Percentiles rank a stretch among this genome's conserved stretches.
Evolutionary conservation across 495 filamentous ascomycete genomes (phyloP).

Genomic region (Friedmanniomyces simplex): DNA sequence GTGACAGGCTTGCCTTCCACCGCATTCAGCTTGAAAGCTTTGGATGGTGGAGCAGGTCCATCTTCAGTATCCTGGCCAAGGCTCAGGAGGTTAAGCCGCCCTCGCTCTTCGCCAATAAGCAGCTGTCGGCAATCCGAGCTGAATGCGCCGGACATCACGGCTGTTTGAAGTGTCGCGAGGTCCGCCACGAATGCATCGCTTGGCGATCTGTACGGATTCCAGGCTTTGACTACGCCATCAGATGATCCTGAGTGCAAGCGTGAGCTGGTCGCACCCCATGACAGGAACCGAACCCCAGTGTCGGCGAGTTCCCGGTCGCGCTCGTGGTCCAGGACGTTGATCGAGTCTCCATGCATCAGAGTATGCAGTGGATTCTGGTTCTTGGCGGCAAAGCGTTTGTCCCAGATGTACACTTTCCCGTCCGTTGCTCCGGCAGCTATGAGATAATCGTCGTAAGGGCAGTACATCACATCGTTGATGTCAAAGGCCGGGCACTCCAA

Average conservation of each 20-base stretch:
- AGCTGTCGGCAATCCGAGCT: constrained; percentile 61
- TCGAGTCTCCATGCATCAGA: constrained; percentile 57
- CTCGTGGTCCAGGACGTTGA: constrained; percentile 50
- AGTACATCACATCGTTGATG: constrained; percentile 70
- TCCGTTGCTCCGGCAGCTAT: constrained; percentile 79
- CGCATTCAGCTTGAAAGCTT: background rate
- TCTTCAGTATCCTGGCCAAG: constrained; percentile 23
- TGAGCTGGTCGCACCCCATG: constrained; percentile 63
- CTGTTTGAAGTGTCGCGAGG: constrained; percentile 39
- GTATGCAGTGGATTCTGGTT: constrained; percentile 44
- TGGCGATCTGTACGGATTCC: constrained; percentile 59
- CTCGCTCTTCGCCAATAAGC: constrained; percentile 65
- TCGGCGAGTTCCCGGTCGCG: constrained; percentile 56
- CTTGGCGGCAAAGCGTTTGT: constrained; percentile 46
- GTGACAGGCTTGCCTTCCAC: background rate
- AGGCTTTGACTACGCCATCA: constrained; percentile 76
- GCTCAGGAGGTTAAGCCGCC: constrained; percentile 56
- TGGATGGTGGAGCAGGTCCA: background rate
- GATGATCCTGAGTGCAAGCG: constrained; percentile 83
- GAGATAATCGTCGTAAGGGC: constrained; percentile 41
- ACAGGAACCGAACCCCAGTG: constrained; percentile 66
- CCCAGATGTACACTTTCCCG: constrained; percentile 77
- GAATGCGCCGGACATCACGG: constrained; percentile 58
- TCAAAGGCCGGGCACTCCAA: constrained; percentile 70
- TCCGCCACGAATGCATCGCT: constrained; percentile 56